Base-by-base conservation (phyloP, 208 protist species). In the Trichomonas vaginalis region DNA sequence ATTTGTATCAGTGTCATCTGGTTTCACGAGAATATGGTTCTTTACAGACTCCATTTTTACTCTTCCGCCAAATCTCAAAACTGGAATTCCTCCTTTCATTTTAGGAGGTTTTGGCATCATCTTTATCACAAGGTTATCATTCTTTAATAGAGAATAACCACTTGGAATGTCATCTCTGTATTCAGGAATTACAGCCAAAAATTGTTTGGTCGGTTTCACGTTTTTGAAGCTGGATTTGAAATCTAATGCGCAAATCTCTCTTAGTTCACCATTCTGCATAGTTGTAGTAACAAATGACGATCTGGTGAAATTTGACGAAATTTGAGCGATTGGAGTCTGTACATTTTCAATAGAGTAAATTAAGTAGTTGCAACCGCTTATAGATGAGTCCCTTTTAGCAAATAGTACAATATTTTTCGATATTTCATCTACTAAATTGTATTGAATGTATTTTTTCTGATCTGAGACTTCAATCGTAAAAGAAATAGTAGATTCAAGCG, bases 71-170 rank as follows among this genome's bases (percentile, higher is more conserved):
- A 88, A 88, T 32, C 37, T 45, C 17, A 88, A 48, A 14, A 47
- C 40, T n/a, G 82, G 82, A 48, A 88, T 88, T 32, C 82, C 82
- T 88, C 40, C 17, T 88, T 88, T 88, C 82, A 88, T 88, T 88
- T 88, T 88, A 23, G 82, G 82, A 47, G 82, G 82, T 47, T 47
- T 88, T 88, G 82, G 82, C 9, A 45, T 47, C 82, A 88, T 88
- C 48, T 88, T 47, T 3, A 83, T 83, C 40, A 35, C 37, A 83
- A 42, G 21, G 17, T 6, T 83, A 0, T 83, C 79, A 42, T 21
- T 2, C 37, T 83, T 83, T 42, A 83, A n/a, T 42, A 83, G 15
- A 61, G n/a, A n/a, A n/a, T n/a, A n/a, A n/a, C n/a, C n/a, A n/a
- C n/a, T n/a, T n/a, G n/a, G n/a, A n/a, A n/a, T 27, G 4, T 4